Evolutionary conservation across 176 grass and related monocot genomes (phyloP).

Genomic region (Aegilops longissima): DNA sequence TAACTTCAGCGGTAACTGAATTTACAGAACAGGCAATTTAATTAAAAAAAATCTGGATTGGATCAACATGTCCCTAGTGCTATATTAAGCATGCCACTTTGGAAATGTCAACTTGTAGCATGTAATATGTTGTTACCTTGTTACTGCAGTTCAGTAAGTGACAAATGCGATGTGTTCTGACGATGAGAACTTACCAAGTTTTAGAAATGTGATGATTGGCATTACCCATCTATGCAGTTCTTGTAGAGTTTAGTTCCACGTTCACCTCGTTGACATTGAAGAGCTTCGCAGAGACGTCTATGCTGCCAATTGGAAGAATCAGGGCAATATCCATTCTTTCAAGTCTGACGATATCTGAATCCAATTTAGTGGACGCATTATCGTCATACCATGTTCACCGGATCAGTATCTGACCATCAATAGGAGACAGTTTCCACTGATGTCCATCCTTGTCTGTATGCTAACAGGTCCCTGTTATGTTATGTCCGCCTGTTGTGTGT

Average conservation of each 20-base stretch:
- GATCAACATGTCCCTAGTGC: neutral
- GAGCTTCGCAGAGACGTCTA: neutral
- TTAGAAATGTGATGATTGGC: constrained; percentile 5
- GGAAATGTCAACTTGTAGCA: neutral
- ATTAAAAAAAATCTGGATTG: neutral
- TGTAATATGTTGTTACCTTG: neutral
- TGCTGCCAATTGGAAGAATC: neutral
- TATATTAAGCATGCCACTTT: neutral
- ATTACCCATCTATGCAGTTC: constrained; percentile 10
- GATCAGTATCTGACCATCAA: neutral
- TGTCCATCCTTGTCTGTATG: constrained; percentile 18
- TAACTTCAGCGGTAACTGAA: too few relatives aligned
- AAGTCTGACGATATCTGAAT: neutral
- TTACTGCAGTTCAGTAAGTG: neutral
- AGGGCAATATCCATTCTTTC: neutral
- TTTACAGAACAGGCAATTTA: neutral
- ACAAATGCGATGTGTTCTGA: too few relatives aligned
- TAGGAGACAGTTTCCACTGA: neutral
- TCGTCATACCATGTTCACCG: neutral
- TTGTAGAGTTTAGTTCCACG: neutral
- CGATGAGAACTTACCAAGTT: neutral
- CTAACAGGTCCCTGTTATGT: neutral
- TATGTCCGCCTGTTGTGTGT: neutral
- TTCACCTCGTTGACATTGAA: neutral
- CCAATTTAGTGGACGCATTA: neutral